Percentiles rank a stretch among this genome's conserved stretches.
phyloP scores from a whole-genome alignment of 345 rosid genomes.

The Gossypium thurberi region DNA sequence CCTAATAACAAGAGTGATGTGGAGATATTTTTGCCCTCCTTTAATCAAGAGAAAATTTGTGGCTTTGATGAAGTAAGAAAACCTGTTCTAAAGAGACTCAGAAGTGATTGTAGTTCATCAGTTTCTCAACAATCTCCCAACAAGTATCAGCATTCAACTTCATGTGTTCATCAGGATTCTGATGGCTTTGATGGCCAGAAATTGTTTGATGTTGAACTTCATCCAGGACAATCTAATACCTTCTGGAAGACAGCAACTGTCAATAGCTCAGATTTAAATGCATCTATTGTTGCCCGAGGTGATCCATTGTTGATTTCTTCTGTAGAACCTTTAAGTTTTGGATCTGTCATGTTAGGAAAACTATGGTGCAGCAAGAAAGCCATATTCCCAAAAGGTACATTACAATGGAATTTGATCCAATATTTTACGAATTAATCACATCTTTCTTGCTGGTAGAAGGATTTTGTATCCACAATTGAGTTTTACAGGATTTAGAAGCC shows the following conservation, averaged over 20 bases:
- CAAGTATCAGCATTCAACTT: conserved; percentile 16
- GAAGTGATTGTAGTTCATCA: conserved; percentile 13
- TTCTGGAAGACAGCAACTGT: conserved; percentile 19
- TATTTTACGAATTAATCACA: conserved; percentile 27
- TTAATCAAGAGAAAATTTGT: conserved; percentile 17
- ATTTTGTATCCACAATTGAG: not conserved
- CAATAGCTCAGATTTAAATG: conserved; percentile 21
- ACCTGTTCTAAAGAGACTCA: conserved; percentile 11
- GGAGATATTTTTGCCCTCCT: conserved; percentile 7
- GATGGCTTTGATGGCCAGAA: conserved; percentile 29
- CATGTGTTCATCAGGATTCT: conserved; percentile 12
- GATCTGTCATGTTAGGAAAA: conserved; percentile 55
- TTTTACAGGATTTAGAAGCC: conserved; percentile 4
- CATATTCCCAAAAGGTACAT: conserved; percentile 2
- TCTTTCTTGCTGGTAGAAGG: not conserved
- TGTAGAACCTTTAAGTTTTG: conserved; percentile 57
- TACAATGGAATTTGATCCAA: not conserved
- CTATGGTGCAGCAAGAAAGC: conserved; percentile 60
- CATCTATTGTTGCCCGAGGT: conserved; percentile 15
- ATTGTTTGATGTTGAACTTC: conserved; percentile 52
- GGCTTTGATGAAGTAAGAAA: conserved; percentile 18
- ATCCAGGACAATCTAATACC: conserved; percentile 26
- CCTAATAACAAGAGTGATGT: conserved; percentile 25
- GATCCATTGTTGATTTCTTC: conserved; percentile 20
- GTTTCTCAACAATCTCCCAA: conserved; percentile 12